Percentiles rank a stretch among this genome's conserved stretches.
These are phyloP conservation scores for Claviceps spartinae DNA, from an alignment of 2,329 filamentous ascomycete genomes.

Conservation along the genomic window DNA sequence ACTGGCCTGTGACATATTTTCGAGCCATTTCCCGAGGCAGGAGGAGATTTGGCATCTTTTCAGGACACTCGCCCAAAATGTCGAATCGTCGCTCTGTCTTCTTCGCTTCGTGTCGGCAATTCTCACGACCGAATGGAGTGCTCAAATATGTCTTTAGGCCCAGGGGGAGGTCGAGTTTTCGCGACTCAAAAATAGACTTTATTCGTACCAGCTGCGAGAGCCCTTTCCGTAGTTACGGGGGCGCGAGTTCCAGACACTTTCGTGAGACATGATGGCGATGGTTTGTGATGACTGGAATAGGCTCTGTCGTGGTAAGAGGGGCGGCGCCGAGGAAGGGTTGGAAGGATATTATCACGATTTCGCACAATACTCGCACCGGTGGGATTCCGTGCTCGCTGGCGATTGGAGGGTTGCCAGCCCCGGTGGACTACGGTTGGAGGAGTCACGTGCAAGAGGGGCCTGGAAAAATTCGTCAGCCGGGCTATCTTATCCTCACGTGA, in stretches of 20 bases:
- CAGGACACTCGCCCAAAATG: neutral
- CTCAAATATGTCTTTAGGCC: neutral
- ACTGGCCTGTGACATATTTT: neutral
- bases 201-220: slow-evolving; percentile 73
- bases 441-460: slow-evolving; percentile 2
- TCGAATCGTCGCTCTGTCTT: neutral
- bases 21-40: neutral
- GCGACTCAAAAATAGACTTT: neutral
- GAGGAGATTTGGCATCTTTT: neutral
- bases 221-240: slow-evolving; percentile 97
- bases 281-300: neutral
- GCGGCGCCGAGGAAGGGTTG: slow-evolving; percentile 8
- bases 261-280: slow-evolving; percentile 52
- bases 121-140: neutral
- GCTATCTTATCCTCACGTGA: slow-evolving; percentile 12
- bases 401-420: slow-evolving; percentile 26
- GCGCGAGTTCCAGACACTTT: slow-evolving; percentile 98
- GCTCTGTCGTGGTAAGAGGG: neutral
- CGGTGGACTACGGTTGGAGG: slow-evolving; percentile 9
- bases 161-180: neutral
- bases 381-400: slow-evolving; percentile 14
- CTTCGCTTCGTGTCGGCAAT: neutral
- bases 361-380: slow-evolving; percentile 5
- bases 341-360: slow-evolving; percentile 7
- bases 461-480: neutral